A percentile compares a stretch with the other conserved stretches of the same genome.
These are phyloP conservation scores for Glonium stellatum DNA, from an alignment of 495 filamentous ascomycete genomes.

Conservation along the genomic window DNA sequence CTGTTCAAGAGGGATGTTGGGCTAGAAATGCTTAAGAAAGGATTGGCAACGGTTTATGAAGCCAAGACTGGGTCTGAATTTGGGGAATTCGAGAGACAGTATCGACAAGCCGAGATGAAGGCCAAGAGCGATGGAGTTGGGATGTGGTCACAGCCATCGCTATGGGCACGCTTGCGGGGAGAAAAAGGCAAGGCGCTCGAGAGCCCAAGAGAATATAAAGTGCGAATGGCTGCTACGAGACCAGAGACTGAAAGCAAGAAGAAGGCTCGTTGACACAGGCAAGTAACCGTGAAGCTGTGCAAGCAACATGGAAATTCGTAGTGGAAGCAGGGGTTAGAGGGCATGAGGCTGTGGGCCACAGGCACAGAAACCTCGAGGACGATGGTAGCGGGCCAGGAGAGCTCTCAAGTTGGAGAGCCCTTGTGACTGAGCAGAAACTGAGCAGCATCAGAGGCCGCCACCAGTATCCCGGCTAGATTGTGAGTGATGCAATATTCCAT, in stretches of 20 bases:
- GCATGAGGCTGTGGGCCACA: too few species aligned
- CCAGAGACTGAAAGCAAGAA: neutral
- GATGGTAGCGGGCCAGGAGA: too few species aligned
- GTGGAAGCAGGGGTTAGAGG: too few species aligned
- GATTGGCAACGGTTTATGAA: conserved; percentile 86
- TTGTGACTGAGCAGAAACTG: neutral
- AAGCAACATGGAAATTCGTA: neutral
- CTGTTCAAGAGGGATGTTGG: conserved; percentile 71
- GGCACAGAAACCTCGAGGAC: too few species aligned
- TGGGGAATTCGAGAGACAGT: conserved; percentile 59
- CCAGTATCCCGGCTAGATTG: too few species aligned
- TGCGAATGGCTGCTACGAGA: conserved; percentile 30
- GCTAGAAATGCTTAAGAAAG: conserved; percentile 75
- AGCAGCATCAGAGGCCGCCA: neutral
- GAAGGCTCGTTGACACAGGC: neutral
- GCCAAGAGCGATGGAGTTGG: conserved; percentile 65
- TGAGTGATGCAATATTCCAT: conserved; percentile 1
- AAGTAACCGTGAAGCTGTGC: neutral
- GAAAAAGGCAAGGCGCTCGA: conserved; percentile 48
- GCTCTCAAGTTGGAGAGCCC: neutral
- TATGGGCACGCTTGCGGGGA: conserved; percentile 25
- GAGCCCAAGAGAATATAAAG: conserved; percentile 84
- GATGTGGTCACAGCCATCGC: conserved; percentile 56
- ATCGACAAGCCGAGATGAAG: conserved; percentile 61
- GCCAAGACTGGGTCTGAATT: conserved; percentile 84